Base-by-base conservation (phyloP, 2,329 filamentous ascomycete species). In the Colletotrichum coccodes region DNA sequence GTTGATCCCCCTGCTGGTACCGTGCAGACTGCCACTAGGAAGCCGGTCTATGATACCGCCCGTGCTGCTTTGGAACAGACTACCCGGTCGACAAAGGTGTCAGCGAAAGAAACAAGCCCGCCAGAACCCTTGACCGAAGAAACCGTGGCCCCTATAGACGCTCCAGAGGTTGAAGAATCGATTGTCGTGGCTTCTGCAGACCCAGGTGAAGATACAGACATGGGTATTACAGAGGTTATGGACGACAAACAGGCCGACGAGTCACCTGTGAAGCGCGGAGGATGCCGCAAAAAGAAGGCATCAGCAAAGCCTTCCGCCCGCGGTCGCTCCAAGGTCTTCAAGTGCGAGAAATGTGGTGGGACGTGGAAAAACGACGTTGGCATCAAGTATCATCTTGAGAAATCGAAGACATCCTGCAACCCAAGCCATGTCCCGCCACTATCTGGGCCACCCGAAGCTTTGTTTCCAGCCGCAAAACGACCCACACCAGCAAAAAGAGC, bases 321-420 rank as follows among this genome's bases (percentile, higher is more conserved):
- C 28, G 36, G 40, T 21, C 47, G 66, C 7, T 18, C 44, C 26
- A 79, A 79, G 64, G 64, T n/a, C 2, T 88, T 79, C 72, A 79
- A 76, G 23, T 90, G 88, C 70, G 82, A 86, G 11, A 86, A 83
- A 49, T 90, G 88, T 67, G 83, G 83, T 11, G 83, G 82, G 3
- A 78, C 76, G 12, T 90, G 87, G 87, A 89, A 89, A 75, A 90
- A 90, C 59, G 80, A 86, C 38, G 79, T 87, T 52, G 88, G 88
- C 0, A 78, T 90, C 18, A 87, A 88, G 58, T 90, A 90, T 73
- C 88, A 90, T 70, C 76, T 85, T 16, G 84, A 84, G 38, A 89
- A 89, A 72, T 86, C 87, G 1, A 80, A 80, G 67, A 85, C 85
- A 4, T 26, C 81, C 16, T 90, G 88, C 73, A 90, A 90, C 71